A percentile compares a stretch with the other conserved stretches of the same genome.
phyloP scores from a whole-genome alignment of 2,329 filamentous ascomycete genomes.

The Pezicula carpinea region DNA sequence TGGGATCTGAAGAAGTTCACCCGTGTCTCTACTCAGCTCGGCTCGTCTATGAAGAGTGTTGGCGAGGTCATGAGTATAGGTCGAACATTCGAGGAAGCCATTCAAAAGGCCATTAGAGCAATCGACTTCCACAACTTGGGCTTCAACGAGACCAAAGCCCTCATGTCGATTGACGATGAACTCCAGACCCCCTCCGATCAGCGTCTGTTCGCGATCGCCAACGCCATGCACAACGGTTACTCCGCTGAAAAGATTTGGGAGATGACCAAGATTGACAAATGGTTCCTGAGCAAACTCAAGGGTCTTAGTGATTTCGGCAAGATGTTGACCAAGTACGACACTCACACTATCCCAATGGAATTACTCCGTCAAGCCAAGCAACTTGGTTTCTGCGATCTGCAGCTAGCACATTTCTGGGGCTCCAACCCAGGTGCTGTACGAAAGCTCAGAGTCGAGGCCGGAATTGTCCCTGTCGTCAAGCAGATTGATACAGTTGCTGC shows the following conservation, averaged over 20 bases:
- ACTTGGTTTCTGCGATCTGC: slow-evolving; percentile 89
- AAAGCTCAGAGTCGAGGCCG: slow-evolving; percentile 75
- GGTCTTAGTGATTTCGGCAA: slow-evolving; percentile 85
- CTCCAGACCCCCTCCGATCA: slow-evolving; percentile 97
- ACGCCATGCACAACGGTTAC: slow-evolving; percentile 94
- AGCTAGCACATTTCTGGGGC: slow-evolving; percentile 89
- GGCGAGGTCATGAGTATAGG: slow-evolving; percentile 99
- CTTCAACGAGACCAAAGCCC: slow-evolving; percentile 83
- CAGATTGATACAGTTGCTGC: slow-evolving; percentile 98
- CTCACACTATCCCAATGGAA: slow-evolving; percentile 59
- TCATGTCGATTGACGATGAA: slow-evolving; percentile 95
- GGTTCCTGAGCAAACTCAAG: slow-evolving; percentile 93
- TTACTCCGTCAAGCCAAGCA: slow-evolving; percentile 83
- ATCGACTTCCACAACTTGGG: slow-evolving; percentile 95
- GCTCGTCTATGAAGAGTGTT: slow-evolving; percentile 99
- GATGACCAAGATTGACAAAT: slow-evolving; percentile 97
- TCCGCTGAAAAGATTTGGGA: slow-evolving; percentile 97
- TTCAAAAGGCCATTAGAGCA: slow-evolving; percentile 94
- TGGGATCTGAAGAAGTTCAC: slow-evolving; percentile 99
- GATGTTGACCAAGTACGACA: slow-evolving; percentile 63
- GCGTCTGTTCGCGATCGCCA: slow-evolving; percentile 93
- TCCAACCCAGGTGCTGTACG: slow-evolving; percentile 92
- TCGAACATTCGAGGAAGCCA: slow-evolving; percentile 93
- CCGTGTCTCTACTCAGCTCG: slow-evolving; percentile 89
- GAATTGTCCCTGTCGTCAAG: slow-evolving; percentile 87